Evolutionary conservation across 306 rosid species (phyloP).

Genomic region (Datisca glomerata): DNA sequence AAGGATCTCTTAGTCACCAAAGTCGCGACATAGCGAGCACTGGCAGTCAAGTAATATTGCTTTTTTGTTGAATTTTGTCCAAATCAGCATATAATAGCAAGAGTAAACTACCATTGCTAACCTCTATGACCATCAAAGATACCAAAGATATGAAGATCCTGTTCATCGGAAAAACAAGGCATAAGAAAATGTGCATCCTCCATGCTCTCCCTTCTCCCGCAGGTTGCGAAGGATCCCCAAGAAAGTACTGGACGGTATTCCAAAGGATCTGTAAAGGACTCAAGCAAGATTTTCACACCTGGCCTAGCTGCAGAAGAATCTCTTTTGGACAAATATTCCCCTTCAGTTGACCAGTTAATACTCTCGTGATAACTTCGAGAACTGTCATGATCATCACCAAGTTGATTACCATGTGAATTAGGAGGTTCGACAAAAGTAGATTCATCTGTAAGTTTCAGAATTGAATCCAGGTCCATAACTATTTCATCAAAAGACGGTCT

Average conservation of each 20-base stretch:
- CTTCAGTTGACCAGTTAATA: slow-evolving; percentile 63
- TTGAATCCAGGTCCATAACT: slow-evolving; percentile 47
- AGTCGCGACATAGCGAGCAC: too few relatives aligned
- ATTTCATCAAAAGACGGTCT: slow-evolving; percentile 67
- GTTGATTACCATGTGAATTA: slow-evolving; percentile 20
- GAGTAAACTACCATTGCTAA: slow-evolving; percentile 15
- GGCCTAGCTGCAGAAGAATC: slow-evolving; percentile 27
- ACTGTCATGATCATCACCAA: slow-evolving; percentile 14
- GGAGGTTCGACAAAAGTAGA: slow-evolving; percentile 11
- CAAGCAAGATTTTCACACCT: slow-evolving; percentile 25
- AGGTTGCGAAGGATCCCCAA: slow-evolving; percentile 87
- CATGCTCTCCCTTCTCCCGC: slow-evolving; percentile 91
- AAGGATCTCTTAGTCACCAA: too few relatives aligned
- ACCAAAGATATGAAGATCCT: slow-evolving; percentile 64
- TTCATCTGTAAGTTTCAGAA: slow-evolving; percentile 31
- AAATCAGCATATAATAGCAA: slow-evolving; percentile 3
- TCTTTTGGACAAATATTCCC: slow-evolving; percentile 35
- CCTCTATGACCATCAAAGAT: slow-evolving; percentile 96
- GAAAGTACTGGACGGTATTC: slow-evolving; percentile 56
- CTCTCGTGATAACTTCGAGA: slow-evolving; percentile 38
- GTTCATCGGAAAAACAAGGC: slow-evolving; percentile 44
- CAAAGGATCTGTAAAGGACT: slow-evolving; percentile 23
- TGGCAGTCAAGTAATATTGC: too few relatives aligned
- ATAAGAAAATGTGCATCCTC: slow-evolving; percentile 85
- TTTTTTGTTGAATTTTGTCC: too few relatives aligned